Evolutionary conservation across 768 basidiomycete genomes (phyloP), one percentile per base, ranked within the genome.

Genomic region (Daedaleopsis nitida): DNA sequence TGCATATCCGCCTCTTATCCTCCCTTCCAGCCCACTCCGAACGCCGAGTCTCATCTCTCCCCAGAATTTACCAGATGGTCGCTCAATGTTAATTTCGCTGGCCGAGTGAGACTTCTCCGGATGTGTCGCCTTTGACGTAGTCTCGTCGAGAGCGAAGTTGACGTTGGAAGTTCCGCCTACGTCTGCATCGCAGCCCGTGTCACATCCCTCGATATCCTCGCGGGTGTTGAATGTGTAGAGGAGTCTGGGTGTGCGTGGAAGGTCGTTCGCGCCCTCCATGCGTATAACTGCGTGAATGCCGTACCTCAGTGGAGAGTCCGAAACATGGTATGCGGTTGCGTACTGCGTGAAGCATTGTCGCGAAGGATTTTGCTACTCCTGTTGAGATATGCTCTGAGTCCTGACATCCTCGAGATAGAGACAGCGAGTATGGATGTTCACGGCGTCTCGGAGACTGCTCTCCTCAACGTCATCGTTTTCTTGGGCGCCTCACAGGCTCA

Each of bases 131-230:
- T 44, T 27, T 51, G 80, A 77, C 0, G 80, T 79, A 3, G 80
- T 76, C 58, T 80, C 76, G 68, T 89, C 87, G 39, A 94, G 74
- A 51, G 85, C 86, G n/a, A 96, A 78, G 64, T 90, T 72, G n/a
- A 86, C 88, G 0, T 89, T 86, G 4, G 92, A 91, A 24, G 82
- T 82, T 24, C 94, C 92, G 7, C 96, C 95, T 47, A 96, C 88
- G 74, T 98, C 96, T 0, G 80, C 80, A 73, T 98, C 96, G 65
- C 89, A 92, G 3, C 96, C 96, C 0, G 83, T 84, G 0, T 88
- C 91, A 62, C 87, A 87, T n/a, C 83, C 77, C 4, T 78, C 64
- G 51, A 92, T 68, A 62, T 89, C 85, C 23, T 82, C 78, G 17
- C 67, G 75, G 0, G 83, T 79, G 67, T 88, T 86, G 73, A 94